These are phyloP conservation scores for Durusdinium trenchii DNA, from an alignment of 73 alveolate genomes.

Conservation along the genomic window DNA sequence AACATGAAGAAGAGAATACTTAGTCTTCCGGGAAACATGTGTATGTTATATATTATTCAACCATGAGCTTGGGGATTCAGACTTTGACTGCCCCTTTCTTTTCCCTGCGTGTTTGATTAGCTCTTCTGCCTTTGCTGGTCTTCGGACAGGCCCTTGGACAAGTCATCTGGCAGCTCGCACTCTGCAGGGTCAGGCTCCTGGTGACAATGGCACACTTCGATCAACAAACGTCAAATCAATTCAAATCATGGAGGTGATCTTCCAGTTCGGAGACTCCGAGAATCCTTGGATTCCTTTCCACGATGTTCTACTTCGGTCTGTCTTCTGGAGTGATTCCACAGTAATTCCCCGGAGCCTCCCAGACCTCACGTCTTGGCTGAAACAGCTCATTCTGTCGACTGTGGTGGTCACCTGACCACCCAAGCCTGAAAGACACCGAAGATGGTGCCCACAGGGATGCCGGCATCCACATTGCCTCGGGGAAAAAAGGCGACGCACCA, in stretches of 20 bases:
- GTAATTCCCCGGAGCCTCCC: no score
- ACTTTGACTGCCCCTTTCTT: no score
- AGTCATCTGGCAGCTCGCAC: conserved; percentile 91
- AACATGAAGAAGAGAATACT: no score
- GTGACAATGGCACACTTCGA: background rate
- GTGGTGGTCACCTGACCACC: background rate
- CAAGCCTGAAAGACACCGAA: conserved; percentile 86
- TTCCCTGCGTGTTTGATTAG: background rate
- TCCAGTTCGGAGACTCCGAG: no score
- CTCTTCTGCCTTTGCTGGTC: conserved; percentile 65
- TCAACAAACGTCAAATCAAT: background rate
- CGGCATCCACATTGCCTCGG: conserved; percentile 95
- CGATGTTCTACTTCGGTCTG: no score
- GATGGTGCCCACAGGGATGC: conserved; percentile 95
- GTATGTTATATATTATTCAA: no score
- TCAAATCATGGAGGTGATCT: no score
- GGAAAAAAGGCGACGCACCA: no score
- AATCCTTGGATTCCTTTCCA: no score
- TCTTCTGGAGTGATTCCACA: no score
- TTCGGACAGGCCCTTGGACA: conserved; percentile 56
- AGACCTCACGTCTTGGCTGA: background rate
- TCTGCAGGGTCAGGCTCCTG: conserved; percentile 93
- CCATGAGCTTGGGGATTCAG: no score
- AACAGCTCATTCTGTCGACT: background rate
- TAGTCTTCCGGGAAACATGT: no score